These are phyloP conservation scores for Apiospora saccharicola DNA, from an alignment of 2,329 filamentous ascomycete genomes.

Conservation along the genomic window DNA sequence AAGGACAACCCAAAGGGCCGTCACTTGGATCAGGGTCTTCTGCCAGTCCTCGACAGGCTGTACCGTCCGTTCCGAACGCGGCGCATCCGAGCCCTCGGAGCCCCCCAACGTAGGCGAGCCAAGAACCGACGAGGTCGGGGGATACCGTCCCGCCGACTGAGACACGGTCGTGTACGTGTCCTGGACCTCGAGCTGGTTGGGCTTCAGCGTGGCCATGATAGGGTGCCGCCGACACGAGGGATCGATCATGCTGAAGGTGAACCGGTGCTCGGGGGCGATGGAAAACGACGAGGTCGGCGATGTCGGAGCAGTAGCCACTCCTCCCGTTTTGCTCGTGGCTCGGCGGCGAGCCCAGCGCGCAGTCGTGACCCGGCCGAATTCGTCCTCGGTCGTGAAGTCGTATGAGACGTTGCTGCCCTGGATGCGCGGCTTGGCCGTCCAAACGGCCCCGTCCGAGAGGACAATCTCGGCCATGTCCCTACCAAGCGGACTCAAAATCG, in stretches of 20 bases:
- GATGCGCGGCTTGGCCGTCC: constrained; percentile 59
- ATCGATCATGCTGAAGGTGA: constrained; percentile 80
- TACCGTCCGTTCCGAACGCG: constrained; percentile 41
- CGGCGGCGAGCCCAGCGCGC: constrained; percentile 73
- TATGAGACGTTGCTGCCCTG: constrained; percentile 59
- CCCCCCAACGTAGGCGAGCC: constrained; percentile 25
- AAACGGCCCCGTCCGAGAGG: constrained; percentile 67
- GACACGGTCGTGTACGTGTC: constrained; percentile 70
- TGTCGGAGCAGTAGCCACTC: background rate
- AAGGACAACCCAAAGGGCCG: constrained; percentile 59
- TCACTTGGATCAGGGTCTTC: constrained; percentile 58
- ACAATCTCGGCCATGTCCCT: constrained; percentile 70
- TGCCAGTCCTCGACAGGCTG: constrained; percentile 52
- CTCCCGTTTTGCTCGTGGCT: constrained; percentile 35
- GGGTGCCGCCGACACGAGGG: constrained; percentile 74
- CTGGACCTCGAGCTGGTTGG: constrained; percentile 70
- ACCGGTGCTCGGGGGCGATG: constrained; percentile 57
- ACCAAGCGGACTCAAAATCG: constrained; percentile 70
- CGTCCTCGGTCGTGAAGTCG: constrained; percentile 69
- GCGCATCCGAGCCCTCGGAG: constrained; percentile 26
- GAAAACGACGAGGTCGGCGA: constrained; percentile 31
- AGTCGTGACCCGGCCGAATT: constrained; percentile 64
- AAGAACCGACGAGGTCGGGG: constrained; percentile 47
- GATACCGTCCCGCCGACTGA: constrained; percentile 55
- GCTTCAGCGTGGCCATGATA: constrained; percentile 73